Base-by-base conservation (phyloP, 306 rosid genomes). In the Begonia loranthoides region DNA sequence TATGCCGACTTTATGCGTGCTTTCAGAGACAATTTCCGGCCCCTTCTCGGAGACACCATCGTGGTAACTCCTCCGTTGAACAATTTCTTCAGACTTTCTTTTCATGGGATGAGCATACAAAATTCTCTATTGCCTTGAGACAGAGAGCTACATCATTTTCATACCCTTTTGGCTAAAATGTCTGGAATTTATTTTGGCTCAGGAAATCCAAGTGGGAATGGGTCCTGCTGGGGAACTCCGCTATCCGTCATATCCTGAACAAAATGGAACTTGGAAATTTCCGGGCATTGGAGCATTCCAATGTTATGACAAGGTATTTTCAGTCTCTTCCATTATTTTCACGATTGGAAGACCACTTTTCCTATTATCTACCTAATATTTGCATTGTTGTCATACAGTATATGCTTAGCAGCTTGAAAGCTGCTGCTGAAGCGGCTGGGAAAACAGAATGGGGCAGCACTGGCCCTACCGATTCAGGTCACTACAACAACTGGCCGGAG, bases 141-240 rank as follows among this genome's bases (percentile, higher is more conserved):
- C n/a, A n/a, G n/a, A n/a, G n/a, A n/a, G n/a, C n/a, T n/a, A n/a
- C n/a, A n/a, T n/a, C 41, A 6, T n/a, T 1, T 55, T 49, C 15
- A 54, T 3, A 13, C 22, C 33, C 19, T 45, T 12, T 5, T 14
- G 2, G 14, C 24, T n/a, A 16, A 12, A 13, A 15, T 41, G 38
- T 3, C 13, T 19, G 5, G 13, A 39, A 12, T 3, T 17, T 60
- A 10, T 50, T 51, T 21, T 17, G 54, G 44, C 28, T 48, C 74
- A 92, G 99, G 99, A 92, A 86, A 86, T 92, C 41, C 99, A 92
- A 86, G 96, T 80, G 52, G 99, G 99, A 12, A 92, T 92, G 99
- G 99, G 99, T 50, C 99, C 99, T n/a, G 95, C 96, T 0, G 99
- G 99, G 44, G 99, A 92, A 68, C 76, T 92, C 15, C 94, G 99